These are phyloP conservation scores for Lagerstroemia speciosa DNA, from an alignment of 345 rosid genomes.

Conservation along the genomic window DNA sequence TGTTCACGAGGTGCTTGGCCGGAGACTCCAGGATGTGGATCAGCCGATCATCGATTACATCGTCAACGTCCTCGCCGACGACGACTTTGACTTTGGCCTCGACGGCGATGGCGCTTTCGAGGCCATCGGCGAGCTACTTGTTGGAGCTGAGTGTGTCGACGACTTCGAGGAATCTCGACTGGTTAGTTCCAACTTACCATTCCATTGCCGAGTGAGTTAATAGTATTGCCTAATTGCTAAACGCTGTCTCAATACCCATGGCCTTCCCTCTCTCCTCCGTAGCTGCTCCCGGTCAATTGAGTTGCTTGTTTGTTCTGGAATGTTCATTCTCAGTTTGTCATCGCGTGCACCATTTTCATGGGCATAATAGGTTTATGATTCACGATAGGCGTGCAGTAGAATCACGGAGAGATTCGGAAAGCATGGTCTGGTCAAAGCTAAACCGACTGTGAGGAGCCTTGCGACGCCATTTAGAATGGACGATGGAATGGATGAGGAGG, in stretches of 20 bases:
- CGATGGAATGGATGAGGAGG: conserved; percentile 96
- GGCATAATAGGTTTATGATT: conserved; percentile 9
- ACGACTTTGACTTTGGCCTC: conserved; percentile 91
- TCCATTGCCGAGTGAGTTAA: neutral
- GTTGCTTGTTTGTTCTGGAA: neutral
- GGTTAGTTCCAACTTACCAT: conserved; percentile 23
- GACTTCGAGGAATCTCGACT: conserved; percentile 68
- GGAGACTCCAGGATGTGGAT: conserved; percentile 63
- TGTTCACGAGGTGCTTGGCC: conserved; percentile 81
- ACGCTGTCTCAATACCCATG: too few species aligned
- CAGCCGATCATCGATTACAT: conserved; percentile 91
- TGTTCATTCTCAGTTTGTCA: neutral
- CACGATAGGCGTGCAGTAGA: conserved; percentile 61
- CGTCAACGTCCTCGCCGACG: conserved; percentile 95
- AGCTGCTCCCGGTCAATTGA: neutral
- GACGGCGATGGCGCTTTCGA: conserved; percentile 89
- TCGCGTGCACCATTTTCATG: neutral
- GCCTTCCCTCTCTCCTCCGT: neutral
- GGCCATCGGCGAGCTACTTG: conserved; percentile 88
- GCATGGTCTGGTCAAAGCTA: conserved; percentile 73
- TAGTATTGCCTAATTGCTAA: too few species aligned
- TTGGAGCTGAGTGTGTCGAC: conserved; percentile 76
- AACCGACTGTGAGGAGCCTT: conserved; percentile 78
- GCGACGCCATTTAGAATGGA: conserved; percentile 85
- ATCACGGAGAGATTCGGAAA: conserved; percentile 80